Conservation (phyloP, 2,329 filamentous ascomycete species). For the Colletotrichum lupini region DNA sequence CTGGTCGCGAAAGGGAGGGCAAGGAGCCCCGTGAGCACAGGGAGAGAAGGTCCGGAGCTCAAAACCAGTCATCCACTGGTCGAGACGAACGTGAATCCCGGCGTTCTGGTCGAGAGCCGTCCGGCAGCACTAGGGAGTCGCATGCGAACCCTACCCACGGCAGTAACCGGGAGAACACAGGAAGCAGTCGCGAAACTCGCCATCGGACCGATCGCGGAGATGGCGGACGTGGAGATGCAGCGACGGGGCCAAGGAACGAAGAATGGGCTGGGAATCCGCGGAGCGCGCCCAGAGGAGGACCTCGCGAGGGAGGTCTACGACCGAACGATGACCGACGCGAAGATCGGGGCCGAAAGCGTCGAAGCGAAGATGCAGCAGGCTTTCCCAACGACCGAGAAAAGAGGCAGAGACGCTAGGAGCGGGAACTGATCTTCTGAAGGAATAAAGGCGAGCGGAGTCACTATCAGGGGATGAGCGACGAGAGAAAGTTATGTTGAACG, state of each 20-base stretch:
- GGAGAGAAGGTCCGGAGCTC: conserved; percentile 51
- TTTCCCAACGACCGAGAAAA: conserved; percentile 62
- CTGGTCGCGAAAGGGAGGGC: conserved; percentile 57
- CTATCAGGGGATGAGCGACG: conserved; percentile 2
- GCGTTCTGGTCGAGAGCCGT: conserved; percentile 37
- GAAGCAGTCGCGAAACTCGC: conserved; percentile 30
- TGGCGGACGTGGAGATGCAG: conserved; percentile 26
- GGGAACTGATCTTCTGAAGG: too few species aligned
- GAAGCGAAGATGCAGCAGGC: conserved; percentile 60
- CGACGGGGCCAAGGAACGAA: conserved; percentile 42
- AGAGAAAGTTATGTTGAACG: conserved; percentile 1
- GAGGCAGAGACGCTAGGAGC: conserved; percentile 60
- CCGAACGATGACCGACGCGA: conserved; percentile 47
- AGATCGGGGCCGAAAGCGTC: conserved; percentile 54
- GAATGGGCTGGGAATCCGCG: conserved; percentile 36
- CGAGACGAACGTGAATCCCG: conserved; percentile 43
- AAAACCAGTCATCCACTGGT: conserved; percentile 36
- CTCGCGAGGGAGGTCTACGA: conserved; percentile 43
- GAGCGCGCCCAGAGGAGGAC: conserved; percentile 42
- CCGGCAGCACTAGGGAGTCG: conserved; percentile 24
- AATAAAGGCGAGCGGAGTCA: background rate
- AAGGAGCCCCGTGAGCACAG: conserved; percentile 59
- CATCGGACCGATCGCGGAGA: conserved; percentile 46
- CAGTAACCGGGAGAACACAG: conserved; percentile 37
- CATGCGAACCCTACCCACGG: conserved; percentile 35